Percentiles rank a stretch among this genome's conserved stretches.
These are phyloP conservation scores for Dictyostelium capitatum DNA, from an alignment of 78 protist genomes.

Conservation along the genomic window DNA sequence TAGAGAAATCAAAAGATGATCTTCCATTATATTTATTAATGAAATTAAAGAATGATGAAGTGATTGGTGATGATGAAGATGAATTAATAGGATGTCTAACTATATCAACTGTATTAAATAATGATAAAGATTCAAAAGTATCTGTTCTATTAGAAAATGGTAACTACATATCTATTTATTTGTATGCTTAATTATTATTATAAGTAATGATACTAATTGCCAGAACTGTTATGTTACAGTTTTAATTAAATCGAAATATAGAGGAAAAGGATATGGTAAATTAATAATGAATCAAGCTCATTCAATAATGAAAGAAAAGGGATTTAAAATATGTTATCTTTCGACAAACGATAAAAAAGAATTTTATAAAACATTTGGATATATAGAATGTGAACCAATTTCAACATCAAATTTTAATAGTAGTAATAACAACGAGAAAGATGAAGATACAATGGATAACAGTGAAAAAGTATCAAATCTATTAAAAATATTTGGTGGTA, in stretches of 20 bases:
- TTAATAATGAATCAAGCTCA: conserved; percentile 2
- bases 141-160: conserved; percentile 27
- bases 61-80: neutral
- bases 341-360: conserved; percentile 33
- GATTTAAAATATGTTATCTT: neutral
- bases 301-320: neutral
- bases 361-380: conserved; percentile 20
- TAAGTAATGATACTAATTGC: too few species aligned
- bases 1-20: conserved; percentile 26
- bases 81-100: conserved; percentile 1
- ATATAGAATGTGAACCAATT: conserved; percentile 20
- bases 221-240: too few species aligned
- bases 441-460: neutral
- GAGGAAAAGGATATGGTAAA: conserved; percentile 38
- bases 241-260: conserved; percentile 2
- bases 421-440: neutral
- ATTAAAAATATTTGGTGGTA: conserved; percentile 32
- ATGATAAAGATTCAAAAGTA: conserved; percentile 4
- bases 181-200: neutral
- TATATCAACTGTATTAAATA: neutral
- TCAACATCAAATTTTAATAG: neutral
- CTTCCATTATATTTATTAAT: conserved; percentile 18
- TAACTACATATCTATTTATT: neutral
- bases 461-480: conserved; percentile 22
- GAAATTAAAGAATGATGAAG: neutral